Percentiles rank a stretch among this genome's conserved stretches.
Evolutionary conservation across 179 eudicot genomes (phyloP).

Genomic region (Beta macrorhiza): DNA sequence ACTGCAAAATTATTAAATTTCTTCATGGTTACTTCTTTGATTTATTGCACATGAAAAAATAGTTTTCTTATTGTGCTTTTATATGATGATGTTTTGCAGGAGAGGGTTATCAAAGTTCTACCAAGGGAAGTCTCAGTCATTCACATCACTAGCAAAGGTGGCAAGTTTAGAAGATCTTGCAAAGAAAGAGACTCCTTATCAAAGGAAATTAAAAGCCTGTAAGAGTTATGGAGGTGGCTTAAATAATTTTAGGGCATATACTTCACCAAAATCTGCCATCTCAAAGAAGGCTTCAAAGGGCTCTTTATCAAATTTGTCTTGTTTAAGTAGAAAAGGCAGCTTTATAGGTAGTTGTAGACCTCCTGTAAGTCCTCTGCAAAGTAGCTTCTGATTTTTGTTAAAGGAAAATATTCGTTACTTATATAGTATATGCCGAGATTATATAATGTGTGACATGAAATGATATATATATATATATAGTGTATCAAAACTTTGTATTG

Average conservation of each 20-base stretch:
- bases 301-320: constrained; percentile 39
- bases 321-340: constrained; percentile 33
- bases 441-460: not conserved
- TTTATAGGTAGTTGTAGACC: constrained; percentile 37
- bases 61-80: not conserved
- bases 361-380: constrained; percentile 28
- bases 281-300: constrained; percentile 43
- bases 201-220: constrained; percentile 44
- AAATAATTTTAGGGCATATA: constrained; percentile 34
- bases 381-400: constrained; percentile 4
- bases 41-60: not conserved
- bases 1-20: no score
- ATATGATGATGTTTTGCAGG: constrained; percentile 29
- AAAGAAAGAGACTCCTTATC: constrained; percentile 43
- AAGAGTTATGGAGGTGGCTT: constrained; percentile 49
- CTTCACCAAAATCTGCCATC: constrained; percentile 43
- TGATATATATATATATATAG: not conserved
- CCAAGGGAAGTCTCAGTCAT: constrained; percentile 48
- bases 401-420: not conserved
- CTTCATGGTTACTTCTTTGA: no score
- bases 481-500: not conserved
- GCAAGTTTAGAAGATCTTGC: constrained; percentile 44
- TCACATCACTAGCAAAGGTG: constrained; percentile 43
- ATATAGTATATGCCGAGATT: not conserved
- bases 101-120: constrained; percentile 48